These are phyloP conservation scores for Epichloe hybrida DNA, from an alignment of 2,329 filamentous ascomycete genomes.

Conservation along the genomic window DNA sequence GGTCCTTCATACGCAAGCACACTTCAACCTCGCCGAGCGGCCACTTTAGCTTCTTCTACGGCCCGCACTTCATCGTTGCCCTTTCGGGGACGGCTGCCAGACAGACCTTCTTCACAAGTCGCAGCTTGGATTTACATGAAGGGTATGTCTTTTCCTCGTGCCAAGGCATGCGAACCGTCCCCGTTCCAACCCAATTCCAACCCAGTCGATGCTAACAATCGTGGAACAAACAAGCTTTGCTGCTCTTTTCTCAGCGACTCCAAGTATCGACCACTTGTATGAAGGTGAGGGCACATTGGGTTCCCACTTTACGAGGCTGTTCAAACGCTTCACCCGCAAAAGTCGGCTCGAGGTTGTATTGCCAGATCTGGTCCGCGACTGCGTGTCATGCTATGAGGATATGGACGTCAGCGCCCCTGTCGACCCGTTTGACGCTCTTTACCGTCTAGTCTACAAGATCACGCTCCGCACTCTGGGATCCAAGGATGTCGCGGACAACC, in stretches of 20 bases:
- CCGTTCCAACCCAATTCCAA: no score
- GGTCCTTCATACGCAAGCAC: constrained; percentile 28
- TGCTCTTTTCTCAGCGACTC: constrained; percentile 18
- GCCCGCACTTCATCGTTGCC: constrained; percentile 29
- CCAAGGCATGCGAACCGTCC: no score
- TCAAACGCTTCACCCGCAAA: constrained; percentile 23
- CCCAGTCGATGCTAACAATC: no score
- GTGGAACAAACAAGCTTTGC: constrained; percentile 12
- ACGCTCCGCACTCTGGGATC: constrained; percentile 42
- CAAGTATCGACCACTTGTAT: constrained; percentile 10
- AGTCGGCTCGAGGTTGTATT: constrained; percentile 26
- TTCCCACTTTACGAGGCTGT: constrained; percentile 13
- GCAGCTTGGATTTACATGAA: constrained; percentile 27
- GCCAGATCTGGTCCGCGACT: constrained; percentile 28
- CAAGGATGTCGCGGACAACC: constrained; percentile 37
- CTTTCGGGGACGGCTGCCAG: constrained; percentile 29
- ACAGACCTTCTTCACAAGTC: constrained; percentile 30
- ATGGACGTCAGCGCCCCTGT: constrained; percentile 9
- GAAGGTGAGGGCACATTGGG: constrained; percentile 12
- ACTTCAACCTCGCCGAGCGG: constrained; percentile 20
- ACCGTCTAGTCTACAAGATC: constrained; percentile 39
- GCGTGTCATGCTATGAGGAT: constrained; percentile 6
- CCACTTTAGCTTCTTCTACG: constrained; percentile 36
- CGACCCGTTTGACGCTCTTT: constrained; percentile 41
- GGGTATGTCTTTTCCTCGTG: constrained; percentile 19